Evolutionary conservation across 176 grass and related monocot genomes (phyloP).

Genomic region (Raddia distichophylla): DNA sequence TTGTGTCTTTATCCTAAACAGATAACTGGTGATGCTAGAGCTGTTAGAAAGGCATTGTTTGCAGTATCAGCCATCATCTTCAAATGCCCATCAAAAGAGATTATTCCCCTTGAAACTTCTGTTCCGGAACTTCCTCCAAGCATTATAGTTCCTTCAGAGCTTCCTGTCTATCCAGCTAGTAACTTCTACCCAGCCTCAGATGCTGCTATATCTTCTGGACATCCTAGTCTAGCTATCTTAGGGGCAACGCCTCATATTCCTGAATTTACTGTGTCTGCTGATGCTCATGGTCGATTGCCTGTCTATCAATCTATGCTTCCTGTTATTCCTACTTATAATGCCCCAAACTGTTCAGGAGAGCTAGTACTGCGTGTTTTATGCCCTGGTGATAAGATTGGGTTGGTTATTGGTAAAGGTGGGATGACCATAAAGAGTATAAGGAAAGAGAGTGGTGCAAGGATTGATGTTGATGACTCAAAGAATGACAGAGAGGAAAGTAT

Average conservation of each 20-base stretch:
- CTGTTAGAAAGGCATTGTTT: constrained; percentile 79
- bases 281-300: constrained; percentile 62
- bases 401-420: constrained; percentile 94
- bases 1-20: constrained; percentile 45
- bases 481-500: constrained; percentile 80
- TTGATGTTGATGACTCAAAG: constrained; percentile 91
- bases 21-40: constrained; percentile 80
- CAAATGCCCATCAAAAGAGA: constrained; percentile 84
- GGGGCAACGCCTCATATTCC: constrained; percentile 57
- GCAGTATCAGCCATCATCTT: constrained; percentile 86
- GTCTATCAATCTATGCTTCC: constrained; percentile 75
- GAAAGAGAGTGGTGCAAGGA: constrained; percentile 75
- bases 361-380: constrained; percentile 80
- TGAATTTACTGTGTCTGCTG: constrained; percentile 54
- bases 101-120: constrained; percentile 80
- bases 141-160: constrained; percentile 86
- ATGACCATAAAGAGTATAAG: constrained; percentile 89
- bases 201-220: constrained; percentile 51
- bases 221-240: constrained; percentile 56
- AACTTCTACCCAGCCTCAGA: constrained; percentile 61
- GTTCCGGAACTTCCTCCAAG: constrained; percentile 62
- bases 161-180: constrained; percentile 75
- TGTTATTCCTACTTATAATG: constrained; percentile 64
- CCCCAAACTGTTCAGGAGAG: constrained; percentile 67
- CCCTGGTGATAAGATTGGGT: constrained; percentile 83